A percentile compares a stretch with the other conserved stretches of the same genome.
These are phyloP conservation scores for Gastrolobium villosum DNA, from an alignment of 306 rosid genomes.

Conservation along the genomic window DNA sequence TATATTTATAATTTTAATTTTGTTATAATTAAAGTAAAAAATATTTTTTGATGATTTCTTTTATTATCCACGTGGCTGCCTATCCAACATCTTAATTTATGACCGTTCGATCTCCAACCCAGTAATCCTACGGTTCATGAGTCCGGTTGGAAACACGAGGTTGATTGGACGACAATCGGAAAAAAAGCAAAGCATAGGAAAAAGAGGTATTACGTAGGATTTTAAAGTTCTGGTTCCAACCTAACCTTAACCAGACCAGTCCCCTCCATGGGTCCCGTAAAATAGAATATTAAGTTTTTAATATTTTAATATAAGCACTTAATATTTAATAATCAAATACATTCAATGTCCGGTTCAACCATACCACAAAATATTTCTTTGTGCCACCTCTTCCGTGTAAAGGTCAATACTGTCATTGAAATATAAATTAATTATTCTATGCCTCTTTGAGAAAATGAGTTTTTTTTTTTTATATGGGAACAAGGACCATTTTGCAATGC, in stretches of 20 bases:
- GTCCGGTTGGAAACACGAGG: slow-evolving; percentile 13
- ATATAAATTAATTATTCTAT: background rate
- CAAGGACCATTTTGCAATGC: too few relatives aligned
- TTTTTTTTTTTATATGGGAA: too few relatives aligned
- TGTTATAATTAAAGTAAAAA: too few relatives aligned
- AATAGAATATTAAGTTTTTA: background rate
- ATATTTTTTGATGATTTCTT: too few relatives aligned
- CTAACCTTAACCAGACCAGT: slow-evolving; percentile 12
- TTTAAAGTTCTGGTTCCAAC: slow-evolving; percentile 38
- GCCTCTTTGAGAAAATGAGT: background rate
- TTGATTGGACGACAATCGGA: slow-evolving; percentile 16
- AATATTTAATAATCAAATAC: background rate
- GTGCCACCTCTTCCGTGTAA: background rate
- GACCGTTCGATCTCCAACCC: background rate
- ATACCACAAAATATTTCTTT: slow-evolving; percentile 8
- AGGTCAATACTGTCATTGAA: too few relatives aligned
- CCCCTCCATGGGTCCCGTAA: slow-evolving; percentile 18
- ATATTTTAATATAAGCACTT: too few relatives aligned
- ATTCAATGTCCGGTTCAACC: background rate
- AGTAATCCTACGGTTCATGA: background rate
- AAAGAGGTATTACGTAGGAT: slow-evolving; percentile 9
- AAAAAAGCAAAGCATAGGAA: background rate
- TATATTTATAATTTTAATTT: too few relatives aligned
- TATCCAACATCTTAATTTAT: background rate
- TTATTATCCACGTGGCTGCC: background rate